Percentiles rank a stretch among this genome's conserved stretches.
Evolutionary conservation across 352 stramenopile species (phyloP).

Genomic region (Phytophthora sansomeana): DNA sequence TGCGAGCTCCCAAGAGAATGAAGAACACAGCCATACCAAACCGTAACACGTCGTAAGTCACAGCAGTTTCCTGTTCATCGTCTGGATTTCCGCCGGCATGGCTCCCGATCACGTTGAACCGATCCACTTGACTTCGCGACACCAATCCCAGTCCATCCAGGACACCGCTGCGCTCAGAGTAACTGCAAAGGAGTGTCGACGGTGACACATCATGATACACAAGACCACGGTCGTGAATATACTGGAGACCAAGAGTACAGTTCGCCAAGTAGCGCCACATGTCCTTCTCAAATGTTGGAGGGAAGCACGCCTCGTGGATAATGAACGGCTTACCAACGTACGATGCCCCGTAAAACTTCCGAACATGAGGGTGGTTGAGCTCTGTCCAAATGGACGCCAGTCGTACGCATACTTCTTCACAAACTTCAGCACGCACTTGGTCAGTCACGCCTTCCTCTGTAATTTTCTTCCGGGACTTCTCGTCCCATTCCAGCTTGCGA

Average conservation of each 20-base stretch:
- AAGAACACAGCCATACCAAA: slow-evolving; percentile 37
- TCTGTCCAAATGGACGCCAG: slow-evolving; percentile 34
- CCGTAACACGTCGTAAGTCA: slow-evolving; percentile 29
- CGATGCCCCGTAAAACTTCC: slow-evolving; percentile 45
- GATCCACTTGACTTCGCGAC: slow-evolving; percentile 26
- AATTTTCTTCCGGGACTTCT: slow-evolving; percentile 15
- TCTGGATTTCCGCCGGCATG: not conserved
- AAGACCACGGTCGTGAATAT: slow-evolving; percentile 40
- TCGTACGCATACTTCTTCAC: slow-evolving; percentile 36
- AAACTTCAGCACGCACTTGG: slow-evolving; percentile 22
- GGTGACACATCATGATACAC: slow-evolving; percentile 35
- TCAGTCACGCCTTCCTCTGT: slow-evolving; percentile 22
- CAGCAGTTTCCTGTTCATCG: slow-evolving; percentile 16
- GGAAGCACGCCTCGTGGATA: slow-evolving; percentile 37
- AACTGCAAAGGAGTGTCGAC: slow-evolving; percentile 25
- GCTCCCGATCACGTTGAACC: slow-evolving; percentile 17
- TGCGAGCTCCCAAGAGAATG: slow-evolving; percentile 24
- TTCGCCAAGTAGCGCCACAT: slow-evolving; percentile 37
- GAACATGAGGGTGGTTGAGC: slow-evolving; percentile 42
- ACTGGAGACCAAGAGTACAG: slow-evolving; percentile 41
- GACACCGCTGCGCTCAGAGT: slow-evolving; percentile 34
- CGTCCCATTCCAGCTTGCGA: slow-evolving; percentile 23
- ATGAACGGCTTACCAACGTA: slow-evolving; percentile 44
- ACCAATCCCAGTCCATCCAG: slow-evolving; percentile 34
- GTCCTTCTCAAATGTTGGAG: slow-evolving; percentile 37